Conservation (phyloP, 805 yeast species). For the Candida ipomoeae region DNA sequence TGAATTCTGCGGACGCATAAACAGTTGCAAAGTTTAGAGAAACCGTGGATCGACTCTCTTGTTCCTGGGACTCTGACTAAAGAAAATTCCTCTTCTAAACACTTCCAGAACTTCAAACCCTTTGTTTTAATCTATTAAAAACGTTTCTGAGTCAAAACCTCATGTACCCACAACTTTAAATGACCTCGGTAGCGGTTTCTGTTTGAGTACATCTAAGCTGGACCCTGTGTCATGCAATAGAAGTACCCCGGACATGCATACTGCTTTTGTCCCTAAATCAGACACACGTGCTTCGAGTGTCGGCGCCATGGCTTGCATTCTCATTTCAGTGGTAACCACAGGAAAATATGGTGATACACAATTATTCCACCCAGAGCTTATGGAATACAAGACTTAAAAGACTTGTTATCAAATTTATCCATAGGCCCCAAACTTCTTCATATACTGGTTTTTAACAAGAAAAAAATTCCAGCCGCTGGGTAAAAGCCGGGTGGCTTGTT, state of each 20-base stretch:
- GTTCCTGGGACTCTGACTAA: neutral
- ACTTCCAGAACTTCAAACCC: neutral
- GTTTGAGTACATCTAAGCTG: neutral
- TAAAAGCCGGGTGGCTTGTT: neutral
- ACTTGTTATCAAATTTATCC: neutral
- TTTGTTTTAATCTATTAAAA: too few relatives aligned
- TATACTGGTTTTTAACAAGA: neutral
- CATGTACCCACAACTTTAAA: neutral
- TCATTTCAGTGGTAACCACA: neutral
- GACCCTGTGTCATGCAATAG: neutral
- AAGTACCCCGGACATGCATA: constrained; percentile 1
- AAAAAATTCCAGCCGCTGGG: neutral
- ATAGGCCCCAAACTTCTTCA: neutral
- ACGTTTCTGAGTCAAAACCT: neutral
- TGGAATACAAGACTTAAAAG: neutral
- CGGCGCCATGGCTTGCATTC: neutral
- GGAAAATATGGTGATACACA: neutral
- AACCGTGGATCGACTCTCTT: neutral
- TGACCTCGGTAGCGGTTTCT: neutral
- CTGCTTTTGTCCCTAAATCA: neutral
- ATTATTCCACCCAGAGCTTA: neutral
- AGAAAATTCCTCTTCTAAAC: too few relatives aligned
- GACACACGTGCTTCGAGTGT: neutral
- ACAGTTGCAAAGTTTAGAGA: neutral
- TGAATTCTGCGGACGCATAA: neutral